phyloP scores from a whole-genome alignment of 2,329 filamentous ascomycete genomes.

The Chaetomium olivaceum region DNA sequence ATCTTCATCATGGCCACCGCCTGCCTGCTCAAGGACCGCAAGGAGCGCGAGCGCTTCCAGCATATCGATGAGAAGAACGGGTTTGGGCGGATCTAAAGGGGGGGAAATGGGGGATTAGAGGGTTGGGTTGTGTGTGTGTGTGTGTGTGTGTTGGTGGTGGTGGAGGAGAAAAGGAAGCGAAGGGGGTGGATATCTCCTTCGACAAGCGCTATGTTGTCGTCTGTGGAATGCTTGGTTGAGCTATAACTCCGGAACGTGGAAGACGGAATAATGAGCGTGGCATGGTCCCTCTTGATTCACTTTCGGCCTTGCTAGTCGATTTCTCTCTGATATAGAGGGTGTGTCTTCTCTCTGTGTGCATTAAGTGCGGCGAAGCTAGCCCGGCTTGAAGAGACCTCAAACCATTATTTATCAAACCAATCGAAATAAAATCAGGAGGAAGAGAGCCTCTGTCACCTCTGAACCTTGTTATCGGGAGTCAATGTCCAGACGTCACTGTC shows the following conservation, averaged over 20 bases:
- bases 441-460: too few species aligned
- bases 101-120: not conserved
- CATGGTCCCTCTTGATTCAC: slow-evolving; percentile 1
- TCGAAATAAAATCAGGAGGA: too few species aligned
- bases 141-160: not conserved
- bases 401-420: not conserved
- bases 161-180: not conserved
- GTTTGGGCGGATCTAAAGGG: slow-evolving; percentile 20
- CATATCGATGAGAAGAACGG: slow-evolving; percentile 80
- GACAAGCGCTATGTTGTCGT: not conserved
- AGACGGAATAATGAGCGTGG: not conserved
- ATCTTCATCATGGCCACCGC: slow-evolving; percentile 69
- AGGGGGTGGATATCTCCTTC: too few species aligned
- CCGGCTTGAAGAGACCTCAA: not conserved
- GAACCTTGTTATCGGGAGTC: not conserved
- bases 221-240: not conserved
- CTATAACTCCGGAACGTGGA: not conserved
- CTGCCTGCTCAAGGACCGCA: slow-evolving; percentile 77
- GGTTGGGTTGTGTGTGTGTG: not conserved
- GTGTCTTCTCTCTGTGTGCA: not conserved
- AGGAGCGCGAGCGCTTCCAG: slow-evolving; percentile 75
- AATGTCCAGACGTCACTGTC: too few species aligned
- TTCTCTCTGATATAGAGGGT: slow-evolving; percentile 14
- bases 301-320: not conserved
- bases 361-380: not conserved